phyloP scores from a whole-genome alignment of 2,329 filamentous ascomycete species.

The Hypoxylon rubiginosum region DNA sequence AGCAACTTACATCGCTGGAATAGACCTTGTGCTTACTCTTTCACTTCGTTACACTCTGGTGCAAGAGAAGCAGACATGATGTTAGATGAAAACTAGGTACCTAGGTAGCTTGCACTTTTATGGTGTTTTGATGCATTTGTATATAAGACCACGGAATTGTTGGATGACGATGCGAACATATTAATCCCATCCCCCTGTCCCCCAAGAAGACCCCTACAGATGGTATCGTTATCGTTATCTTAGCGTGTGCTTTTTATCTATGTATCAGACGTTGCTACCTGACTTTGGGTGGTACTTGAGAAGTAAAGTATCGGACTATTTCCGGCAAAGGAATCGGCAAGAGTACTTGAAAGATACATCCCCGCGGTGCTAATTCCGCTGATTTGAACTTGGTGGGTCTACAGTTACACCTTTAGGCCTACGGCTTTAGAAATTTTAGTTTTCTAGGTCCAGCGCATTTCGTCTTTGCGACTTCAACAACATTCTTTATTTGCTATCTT shows the following conservation, averaged over 20 bases:
- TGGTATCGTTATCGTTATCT: constrained; percentile 38
- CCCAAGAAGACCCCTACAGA: too few relatives aligned
- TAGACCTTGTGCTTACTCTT: constrained; percentile 77
- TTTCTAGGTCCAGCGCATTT: constrained; percentile 20
- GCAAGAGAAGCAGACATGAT: constrained; percentile 94
- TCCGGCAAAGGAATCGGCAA: neutral
- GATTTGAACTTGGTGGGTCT: constrained; percentile 3
- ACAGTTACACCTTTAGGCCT: neutral
- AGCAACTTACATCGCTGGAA: neutral
- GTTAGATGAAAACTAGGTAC: constrained; percentile 8
- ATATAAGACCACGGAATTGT: too few relatives aligned
- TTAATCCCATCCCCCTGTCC: too few relatives aligned
- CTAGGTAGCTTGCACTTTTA: neutral
- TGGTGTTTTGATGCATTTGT: neutral
- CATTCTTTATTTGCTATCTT: neutral
- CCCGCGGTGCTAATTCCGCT: constrained; percentile 1
- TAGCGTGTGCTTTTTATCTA: constrained; percentile 5
- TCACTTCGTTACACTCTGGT: constrained; percentile 93
- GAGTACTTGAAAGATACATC: neutral
- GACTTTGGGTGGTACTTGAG: neutral
- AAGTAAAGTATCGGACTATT: neutral
- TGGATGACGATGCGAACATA: neutral
- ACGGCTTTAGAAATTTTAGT: constrained; percentile 27
- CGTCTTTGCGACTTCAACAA: constrained; percentile 8
- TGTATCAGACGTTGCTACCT: neutral